A percentile compares a stretch with the other conserved stretches of the same genome.
Conservation (phyloP, 345 rosid genomes). For the Linum tenue region DNA sequence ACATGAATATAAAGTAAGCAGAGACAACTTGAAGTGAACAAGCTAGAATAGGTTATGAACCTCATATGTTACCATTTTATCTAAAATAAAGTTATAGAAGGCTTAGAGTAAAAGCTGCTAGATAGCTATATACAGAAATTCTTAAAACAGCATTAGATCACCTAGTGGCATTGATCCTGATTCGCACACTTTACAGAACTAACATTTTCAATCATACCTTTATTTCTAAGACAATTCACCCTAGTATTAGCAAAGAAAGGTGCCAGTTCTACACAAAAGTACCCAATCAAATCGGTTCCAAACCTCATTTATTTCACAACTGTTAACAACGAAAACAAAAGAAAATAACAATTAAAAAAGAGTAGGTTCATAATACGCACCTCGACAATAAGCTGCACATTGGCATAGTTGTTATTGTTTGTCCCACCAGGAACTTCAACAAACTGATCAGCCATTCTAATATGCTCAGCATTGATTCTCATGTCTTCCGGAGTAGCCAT, state of each 20-base stretch:
- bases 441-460: slow-evolving; percentile 96
- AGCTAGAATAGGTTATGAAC: background rate
- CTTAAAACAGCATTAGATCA: no score
- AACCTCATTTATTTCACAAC: background rate
- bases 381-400: slow-evolving; percentile 98
- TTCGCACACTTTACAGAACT: background rate
- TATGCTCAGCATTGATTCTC: slow-evolving; percentile 99
- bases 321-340: slow-evolving; percentile 5
- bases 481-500: slow-evolving; percentile 99
- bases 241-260: background rate
- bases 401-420: slow-evolving; percentile 96
- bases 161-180: background rate
- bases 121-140: no score
- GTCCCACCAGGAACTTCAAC: slow-evolving; percentile 99
- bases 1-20: slow-evolving; percentile 10
- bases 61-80: background rate
- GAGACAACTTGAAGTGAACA: background rate
- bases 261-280: slow-evolving; percentile 4
- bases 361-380: slow-evolving; percentile 27
- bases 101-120: background rate
- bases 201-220: background rate
- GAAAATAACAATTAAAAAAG: slow-evolving; percentile 8
- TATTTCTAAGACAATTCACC: background rate
- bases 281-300: background rate
- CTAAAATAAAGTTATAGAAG: background rate